Evolutionary conservation across 768 basidiomycete genomes (phyloP).

Genomic region (Agrocybe pediades): DNA sequence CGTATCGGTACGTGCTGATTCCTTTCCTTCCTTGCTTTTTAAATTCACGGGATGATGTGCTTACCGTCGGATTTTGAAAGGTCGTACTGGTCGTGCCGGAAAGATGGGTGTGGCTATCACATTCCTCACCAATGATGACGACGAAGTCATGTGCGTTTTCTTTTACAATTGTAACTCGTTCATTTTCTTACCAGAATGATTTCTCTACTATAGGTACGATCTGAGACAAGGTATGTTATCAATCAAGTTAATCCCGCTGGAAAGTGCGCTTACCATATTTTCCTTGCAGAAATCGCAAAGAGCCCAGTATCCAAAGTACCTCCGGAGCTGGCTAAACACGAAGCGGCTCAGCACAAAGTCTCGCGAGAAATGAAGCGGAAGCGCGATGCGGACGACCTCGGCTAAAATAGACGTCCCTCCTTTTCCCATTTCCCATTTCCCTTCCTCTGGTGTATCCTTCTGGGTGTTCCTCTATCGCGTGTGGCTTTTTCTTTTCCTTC

Average conservation of each 20-base stretch:
- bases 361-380: slow-evolving; percentile 96
- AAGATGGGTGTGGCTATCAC: slow-evolving; percentile 94
- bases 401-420: slow-evolving; percentile 24
- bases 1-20: slow-evolving; percentile 77
- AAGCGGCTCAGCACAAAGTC: slow-evolving; percentile 87
- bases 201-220: slow-evolving; percentile 71
- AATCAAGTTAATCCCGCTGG: not conserved
- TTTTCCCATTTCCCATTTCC: not conserved
- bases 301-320: slow-evolving; percentile 91
- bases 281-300: slow-evolving; percentile 80
- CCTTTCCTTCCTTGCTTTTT: slow-evolving; percentile 12
- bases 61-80: slow-evolving; percentile 35
- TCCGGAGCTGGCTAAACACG: slow-evolving; percentile 86
- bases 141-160: slow-evolving; percentile 87
- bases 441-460: not conserved
- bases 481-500: too few relatives aligned
- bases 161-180: slow-evolving; percentile 13
- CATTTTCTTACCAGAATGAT: slow-evolving; percentile 1
- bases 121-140: slow-evolving; percentile 94
- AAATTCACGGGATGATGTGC: not conserved
- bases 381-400: slow-evolving; percentile 80
- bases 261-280: slow-evolving; percentile 6
- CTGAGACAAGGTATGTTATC: slow-evolving; percentile 79
- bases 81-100: slow-evolving; percentile 97
- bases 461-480: too few relatives aligned